Conservation (phyloP, 2,329 filamentous ascomycete genomes). For the Triangularia verruculosa region DNA sequence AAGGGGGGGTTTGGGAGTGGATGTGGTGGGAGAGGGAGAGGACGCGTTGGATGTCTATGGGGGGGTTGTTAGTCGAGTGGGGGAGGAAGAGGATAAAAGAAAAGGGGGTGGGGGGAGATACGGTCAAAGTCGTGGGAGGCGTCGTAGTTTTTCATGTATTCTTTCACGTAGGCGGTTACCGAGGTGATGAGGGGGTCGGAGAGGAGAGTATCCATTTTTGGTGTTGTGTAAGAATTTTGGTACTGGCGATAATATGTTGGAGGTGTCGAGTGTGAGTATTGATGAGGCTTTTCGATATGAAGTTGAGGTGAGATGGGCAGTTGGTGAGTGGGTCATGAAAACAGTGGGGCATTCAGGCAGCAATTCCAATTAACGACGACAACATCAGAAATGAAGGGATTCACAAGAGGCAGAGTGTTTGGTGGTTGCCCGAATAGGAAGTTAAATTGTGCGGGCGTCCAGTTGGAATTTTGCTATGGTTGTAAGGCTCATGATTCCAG, state of each 20-base stretch:
- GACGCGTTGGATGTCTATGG: slow-evolving; percentile 68
- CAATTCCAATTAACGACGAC: background rate
- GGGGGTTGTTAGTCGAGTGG: background rate
- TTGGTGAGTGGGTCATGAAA: slow-evolving; percentile 5
- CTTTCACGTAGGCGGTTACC: slow-evolving; percentile 61
- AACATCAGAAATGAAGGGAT: background rate
- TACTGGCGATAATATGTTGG: too few species aligned
- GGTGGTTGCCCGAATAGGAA: background rate
- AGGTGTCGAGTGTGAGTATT: background rate
- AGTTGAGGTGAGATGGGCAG: background rate
- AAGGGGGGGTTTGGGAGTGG: slow-evolving; percentile 46
- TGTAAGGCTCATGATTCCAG: too few species aligned
- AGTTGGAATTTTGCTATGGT: too few species aligned
- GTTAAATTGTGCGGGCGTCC: too few species aligned
- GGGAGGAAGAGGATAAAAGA: background rate
- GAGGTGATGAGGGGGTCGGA: slow-evolving; percentile 49
- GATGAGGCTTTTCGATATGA: background rate
- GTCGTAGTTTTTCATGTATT: slow-evolving; percentile 76
- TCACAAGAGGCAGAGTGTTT: background rate
- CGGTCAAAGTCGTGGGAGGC: slow-evolving; percentile 81
- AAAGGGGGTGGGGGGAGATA: too few species aligned
- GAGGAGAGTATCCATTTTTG: slow-evolving; percentile 29
- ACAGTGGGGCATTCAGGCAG: slow-evolving; percentile 4
- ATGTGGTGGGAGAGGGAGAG: slow-evolving; percentile 68
- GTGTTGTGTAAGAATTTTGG: slow-evolving; percentile 1